Conservation (phyloP, 495 filamentous ascomycete genomes). For the Penicillium riverlandense region DNA sequence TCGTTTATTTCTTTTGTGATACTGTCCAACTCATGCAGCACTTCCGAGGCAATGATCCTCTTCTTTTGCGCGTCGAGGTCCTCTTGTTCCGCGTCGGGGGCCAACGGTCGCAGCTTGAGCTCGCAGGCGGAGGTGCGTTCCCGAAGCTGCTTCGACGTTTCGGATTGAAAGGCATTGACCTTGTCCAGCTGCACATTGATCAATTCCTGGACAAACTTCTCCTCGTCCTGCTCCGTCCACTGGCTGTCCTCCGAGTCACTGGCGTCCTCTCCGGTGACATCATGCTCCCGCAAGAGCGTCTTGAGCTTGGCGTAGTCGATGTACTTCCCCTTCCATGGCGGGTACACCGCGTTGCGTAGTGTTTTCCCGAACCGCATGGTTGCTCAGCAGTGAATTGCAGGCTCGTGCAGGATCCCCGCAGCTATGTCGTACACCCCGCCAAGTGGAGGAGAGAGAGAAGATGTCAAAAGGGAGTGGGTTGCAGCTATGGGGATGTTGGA, state of each 20-base stretch:
- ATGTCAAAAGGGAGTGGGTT: too few relatives aligned
- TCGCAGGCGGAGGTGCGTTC: conserved; percentile 56
- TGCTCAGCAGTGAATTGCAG: conserved; percentile 1
- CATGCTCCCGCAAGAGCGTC: conserved; percentile 67
- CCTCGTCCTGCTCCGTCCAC: conserved; percentile 97
- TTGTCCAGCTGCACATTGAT: conserved; percentile 93
- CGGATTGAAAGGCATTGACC: conserved; percentile 80
- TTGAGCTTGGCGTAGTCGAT: conserved; percentile 95
- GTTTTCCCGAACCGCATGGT: conserved; percentile 91
- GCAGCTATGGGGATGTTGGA: too few relatives aligned
- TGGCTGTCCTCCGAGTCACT: conserved; percentile 41
- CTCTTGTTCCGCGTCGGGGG: conserved; percentile 22
- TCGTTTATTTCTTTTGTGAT: conserved; percentile 90
- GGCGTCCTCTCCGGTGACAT: conserved; percentile 43
- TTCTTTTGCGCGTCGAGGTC: conserved; percentile 32
- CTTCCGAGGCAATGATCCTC: conserved; percentile 53
- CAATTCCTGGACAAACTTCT: conserved; percentile 85
- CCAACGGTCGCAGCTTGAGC: conserved; percentile 41
- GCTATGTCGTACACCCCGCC: not conserved
- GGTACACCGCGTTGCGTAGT: conserved; percentile 68
- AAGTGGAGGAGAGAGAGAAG: too few relatives aligned
- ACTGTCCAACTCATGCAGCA: conserved; percentile 69
- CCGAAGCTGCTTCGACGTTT: conserved; percentile 63
- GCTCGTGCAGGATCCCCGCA: not conserved
- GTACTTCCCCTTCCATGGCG: conserved; percentile 88